Evolutionary conservation across 2,329 filamentous ascomycete genomes (phyloP).

Genomic region (Phoma sp.): DNA sequence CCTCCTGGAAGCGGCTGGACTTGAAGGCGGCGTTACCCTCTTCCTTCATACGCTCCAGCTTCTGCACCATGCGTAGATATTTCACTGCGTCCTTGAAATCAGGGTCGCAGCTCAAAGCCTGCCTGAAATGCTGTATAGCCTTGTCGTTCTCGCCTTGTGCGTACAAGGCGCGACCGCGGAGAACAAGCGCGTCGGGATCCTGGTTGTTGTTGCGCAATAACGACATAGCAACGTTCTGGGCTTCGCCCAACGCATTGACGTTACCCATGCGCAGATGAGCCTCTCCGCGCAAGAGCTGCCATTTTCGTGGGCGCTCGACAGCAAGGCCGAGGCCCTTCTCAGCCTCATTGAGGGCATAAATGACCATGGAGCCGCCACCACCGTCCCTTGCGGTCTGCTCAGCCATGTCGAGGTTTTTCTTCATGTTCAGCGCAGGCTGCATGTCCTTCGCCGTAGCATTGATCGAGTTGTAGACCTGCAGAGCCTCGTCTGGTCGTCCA

Average conservation of each 20-base stretch:
- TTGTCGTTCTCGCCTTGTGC: conserved; percentile 94
- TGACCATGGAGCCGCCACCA: conserved; percentile 85
- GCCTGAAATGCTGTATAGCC: conserved; percentile 88
- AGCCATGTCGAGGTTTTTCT: conserved; percentile 79
- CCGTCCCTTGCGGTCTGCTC: conserved; percentile 76
- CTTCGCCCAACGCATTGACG: conserved; percentile 85
- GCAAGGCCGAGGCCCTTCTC: conserved; percentile 76
- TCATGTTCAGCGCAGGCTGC: conserved; percentile 82
- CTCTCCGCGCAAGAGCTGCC: conserved; percentile 90
- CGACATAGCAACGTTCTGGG: conserved; percentile 89
- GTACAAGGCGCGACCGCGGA: conserved; percentile 87
- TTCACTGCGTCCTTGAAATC: conserved; percentile 89
- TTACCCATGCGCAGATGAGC: conserved; percentile 93
- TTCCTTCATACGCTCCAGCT: conserved; percentile 90
- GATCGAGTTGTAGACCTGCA: conserved; percentile 81
- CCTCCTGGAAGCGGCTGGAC: conserved; percentile 76
- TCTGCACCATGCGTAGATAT: conserved; percentile 87
- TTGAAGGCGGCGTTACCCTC: conserved; percentile 94
- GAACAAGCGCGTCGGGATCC: conserved; percentile 90
- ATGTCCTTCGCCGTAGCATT: conserved; percentile 84
- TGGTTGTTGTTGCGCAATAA: conserved; percentile 84
- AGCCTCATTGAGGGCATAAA: conserved; percentile 90
- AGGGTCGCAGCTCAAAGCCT: conserved; percentile 87
- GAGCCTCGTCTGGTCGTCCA: conserved; percentile 84
- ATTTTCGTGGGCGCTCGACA: conserved; percentile 86